Conservation (phyloP, 352 stramenopile species). For the Pythium vanterpoolii region DNA sequence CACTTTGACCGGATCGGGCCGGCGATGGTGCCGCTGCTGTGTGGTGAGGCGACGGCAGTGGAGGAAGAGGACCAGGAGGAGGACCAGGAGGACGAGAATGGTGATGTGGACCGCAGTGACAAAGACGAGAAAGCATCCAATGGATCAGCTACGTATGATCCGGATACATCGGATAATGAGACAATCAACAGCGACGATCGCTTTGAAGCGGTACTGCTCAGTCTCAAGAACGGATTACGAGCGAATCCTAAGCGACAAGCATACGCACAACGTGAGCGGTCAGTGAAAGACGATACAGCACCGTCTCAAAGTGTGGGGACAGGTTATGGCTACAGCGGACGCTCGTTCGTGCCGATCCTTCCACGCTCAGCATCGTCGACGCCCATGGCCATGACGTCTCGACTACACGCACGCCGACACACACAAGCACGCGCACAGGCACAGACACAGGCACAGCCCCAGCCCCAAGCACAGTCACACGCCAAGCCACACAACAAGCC, state of each 20-base stretch:
- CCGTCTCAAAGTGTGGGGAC: neutral
- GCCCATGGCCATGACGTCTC: neutral
- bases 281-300: too few relatives aligned
- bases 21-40: slow-evolving; percentile 10
- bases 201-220: too few relatives aligned
- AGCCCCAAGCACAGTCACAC: too few relatives aligned
- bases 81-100: neutral
- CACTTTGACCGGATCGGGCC: slow-evolving; percentile 7
- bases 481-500: too few relatives aligned
- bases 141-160: neutral
- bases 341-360: neutral
- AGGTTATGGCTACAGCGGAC: neutral
- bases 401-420: too few relatives aligned
- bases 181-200: neutral
- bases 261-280: neutral
- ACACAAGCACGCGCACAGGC: too few relatives aligned
- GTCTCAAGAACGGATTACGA: neutral
- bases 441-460: too few relatives aligned
- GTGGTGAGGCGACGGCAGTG: neutral
- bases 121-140: neutral
- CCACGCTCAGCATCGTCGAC: neutral
- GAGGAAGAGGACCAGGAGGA: neutral
- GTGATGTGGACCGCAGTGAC: neutral
- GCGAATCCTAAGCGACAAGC: neutral
- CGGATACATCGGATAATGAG: neutral